phyloP scores from a whole-genome alignment of 1,139 yeast genomes.

The Diutina rugosa region DNA sequence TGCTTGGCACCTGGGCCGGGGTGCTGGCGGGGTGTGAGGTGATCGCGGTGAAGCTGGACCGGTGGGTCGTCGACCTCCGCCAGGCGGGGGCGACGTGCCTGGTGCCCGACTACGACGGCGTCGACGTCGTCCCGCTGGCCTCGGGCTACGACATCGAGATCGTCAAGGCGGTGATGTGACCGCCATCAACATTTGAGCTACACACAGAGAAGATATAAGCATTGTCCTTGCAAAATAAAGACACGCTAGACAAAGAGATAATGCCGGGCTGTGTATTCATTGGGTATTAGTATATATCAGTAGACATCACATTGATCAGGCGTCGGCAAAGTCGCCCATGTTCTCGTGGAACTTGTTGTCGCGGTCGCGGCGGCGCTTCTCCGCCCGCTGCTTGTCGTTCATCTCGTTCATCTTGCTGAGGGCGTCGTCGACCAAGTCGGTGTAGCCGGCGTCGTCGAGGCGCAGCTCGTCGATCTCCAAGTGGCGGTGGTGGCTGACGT shows the following conservation, averaged over 20 bases:
- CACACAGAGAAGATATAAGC: too few relatives aligned
- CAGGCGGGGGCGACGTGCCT: background rate
- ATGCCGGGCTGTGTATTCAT: too few relatives aligned
- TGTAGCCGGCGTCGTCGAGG: background rate
- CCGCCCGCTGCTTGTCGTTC: slow-evolving; percentile 1
- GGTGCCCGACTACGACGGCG: background rate
- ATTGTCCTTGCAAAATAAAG: too few relatives aligned
- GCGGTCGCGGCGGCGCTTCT: background rate
- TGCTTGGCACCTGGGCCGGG: background rate
- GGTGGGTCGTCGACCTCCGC: background rate
- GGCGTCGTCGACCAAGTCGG: background rate
- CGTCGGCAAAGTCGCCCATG: background rate
- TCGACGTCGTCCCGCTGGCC: background rate
- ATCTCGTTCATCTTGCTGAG: background rate
- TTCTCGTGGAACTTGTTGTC: background rate
- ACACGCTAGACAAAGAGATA: too few relatives aligned
- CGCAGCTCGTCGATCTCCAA: background rate
- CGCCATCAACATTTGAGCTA: too few relatives aligned
- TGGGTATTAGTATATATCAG: background rate
- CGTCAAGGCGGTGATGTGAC: background rate
- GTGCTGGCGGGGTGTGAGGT: background rate
- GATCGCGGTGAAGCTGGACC: background rate
- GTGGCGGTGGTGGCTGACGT: background rate
- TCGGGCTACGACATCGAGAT: background rate
- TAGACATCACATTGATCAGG: background rate